Evolutionary conservation across 179 eudicot species (phyloP).

Genomic region (Beta corolliflora): DNA sequence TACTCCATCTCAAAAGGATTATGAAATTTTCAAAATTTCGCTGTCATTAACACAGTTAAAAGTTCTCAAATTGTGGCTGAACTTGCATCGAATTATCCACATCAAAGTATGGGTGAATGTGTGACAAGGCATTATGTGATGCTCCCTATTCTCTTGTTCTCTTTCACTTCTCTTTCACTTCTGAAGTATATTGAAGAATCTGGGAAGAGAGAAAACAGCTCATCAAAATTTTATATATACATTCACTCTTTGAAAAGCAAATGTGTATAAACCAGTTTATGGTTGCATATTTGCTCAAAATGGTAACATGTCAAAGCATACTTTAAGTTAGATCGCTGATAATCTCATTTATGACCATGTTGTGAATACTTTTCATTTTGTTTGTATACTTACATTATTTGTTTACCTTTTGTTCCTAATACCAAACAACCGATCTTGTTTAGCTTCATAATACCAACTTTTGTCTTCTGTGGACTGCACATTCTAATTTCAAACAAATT

Average conservation of each 20-base stretch:
- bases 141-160: neutral
- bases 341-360: neutral
- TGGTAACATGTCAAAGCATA: neutral
- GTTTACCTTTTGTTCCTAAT: neutral
- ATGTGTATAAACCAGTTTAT: neutral
- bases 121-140: neutral
- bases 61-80: neutral
- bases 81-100: neutral
- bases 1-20: neutral
- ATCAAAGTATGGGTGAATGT: neutral
- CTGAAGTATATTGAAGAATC: neutral
- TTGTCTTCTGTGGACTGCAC: neutral
- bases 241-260: neutral
- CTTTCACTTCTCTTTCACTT: no score
- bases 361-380: neutral
- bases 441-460: neutral
- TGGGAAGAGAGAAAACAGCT: neutral
- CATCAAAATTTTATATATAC: neutral
- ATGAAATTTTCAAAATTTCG: neutral
- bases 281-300: neutral
- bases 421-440: neutral
- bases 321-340: neutral
- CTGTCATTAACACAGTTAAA: neutral
- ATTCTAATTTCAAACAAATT: slow-evolving; percentile 1
- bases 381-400: neutral